Evolutionary conservation across 768 basidiomycete genomes (phyloP).

Genomic region (Tephrocybe sp.): DNA sequence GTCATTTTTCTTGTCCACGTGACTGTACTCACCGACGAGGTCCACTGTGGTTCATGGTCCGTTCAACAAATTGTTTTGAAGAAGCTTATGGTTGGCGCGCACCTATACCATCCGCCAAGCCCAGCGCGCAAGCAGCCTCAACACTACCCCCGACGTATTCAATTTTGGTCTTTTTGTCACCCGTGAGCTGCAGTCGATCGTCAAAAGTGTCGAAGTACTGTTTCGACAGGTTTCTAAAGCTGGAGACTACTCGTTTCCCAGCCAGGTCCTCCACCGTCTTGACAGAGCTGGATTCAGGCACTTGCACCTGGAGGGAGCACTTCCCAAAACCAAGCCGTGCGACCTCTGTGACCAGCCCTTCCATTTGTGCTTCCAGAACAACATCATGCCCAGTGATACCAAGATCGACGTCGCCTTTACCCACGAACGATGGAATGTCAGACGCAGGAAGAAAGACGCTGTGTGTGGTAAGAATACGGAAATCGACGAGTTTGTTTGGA

Average conservation of each 20-base stretch:
- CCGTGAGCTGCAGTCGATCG: slow-evolving; percentile 47
- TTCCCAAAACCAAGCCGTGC: slow-evolving; percentile 91
- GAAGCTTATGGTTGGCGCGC: slow-evolving; percentile 22
- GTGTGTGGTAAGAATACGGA: slow-evolving; percentile 9
- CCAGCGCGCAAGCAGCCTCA: slow-evolving; percentile 95
- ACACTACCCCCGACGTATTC: slow-evolving; percentile 98
- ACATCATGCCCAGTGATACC: slow-evolving; percentile 99
- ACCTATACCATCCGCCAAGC: slow-evolving; percentile 97
- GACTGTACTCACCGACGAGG: slow-evolving; percentile 71
- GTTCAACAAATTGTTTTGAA: neutral
- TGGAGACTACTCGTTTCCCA: slow-evolving; percentile 92
- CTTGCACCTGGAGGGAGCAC: slow-evolving; percentile 87
- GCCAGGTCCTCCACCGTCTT: slow-evolving; percentile 77
- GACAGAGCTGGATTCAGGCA: slow-evolving; percentile 73
- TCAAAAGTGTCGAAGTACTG: slow-evolving; percentile 77
- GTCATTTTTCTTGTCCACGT: neutral
- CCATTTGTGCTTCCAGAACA: slow-evolving; percentile 87
- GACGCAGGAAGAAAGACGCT: slow-evolving; percentile 96
- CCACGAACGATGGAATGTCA: slow-evolving; percentile 98
- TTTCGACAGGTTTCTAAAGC: slow-evolving; percentile 86
- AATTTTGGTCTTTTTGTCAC: slow-evolving; percentile 69
- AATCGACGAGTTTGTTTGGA: neutral
- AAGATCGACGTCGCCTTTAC: slow-evolving; percentile 93
- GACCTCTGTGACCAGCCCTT: slow-evolving; percentile 71
- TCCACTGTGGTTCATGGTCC: slow-evolving; percentile 59